Evolutionary conservation across 805 yeast genomes (phyloP), one percentile per base, ranked within the genome.

Genomic region (Teunomyces aglyptinius): DNA sequence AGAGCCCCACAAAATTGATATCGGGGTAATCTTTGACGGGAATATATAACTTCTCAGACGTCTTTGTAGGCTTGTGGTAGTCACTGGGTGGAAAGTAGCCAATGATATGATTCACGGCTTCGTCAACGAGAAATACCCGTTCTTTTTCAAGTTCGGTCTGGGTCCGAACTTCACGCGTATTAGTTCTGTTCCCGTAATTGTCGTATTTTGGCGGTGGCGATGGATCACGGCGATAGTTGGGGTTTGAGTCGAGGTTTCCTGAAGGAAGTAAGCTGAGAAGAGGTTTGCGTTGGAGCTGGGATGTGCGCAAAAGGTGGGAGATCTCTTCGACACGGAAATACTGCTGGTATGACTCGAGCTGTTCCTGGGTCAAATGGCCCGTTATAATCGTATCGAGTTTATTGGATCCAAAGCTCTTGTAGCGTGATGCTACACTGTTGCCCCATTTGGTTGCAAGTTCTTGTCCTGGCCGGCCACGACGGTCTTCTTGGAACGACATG

Each of bases 161-260:
- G 49, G 81, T 80, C 43, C 96, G 70, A 38, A 70, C 77, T 43
- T 87, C 96, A 46, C 95, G 70, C 0, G 98, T 90, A 61, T 94
- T 94, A 7, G 81, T 82, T 58, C 98, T 82, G 60, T 82, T 84
- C 38, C 99, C 99, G 18, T 71, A 66, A 26, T 75, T 64, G 66
- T 94, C 98, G 65, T 94, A 94, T 47, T 79, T 80, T 1, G 99
- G 99, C 1, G 97, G 90, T 0, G 98, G 98, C 1, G 96, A 88
- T 0, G 91, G 89, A 1, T 95, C 88, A 49, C 81, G 54, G 43
- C 60, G 55, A 53, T 68, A 73, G 44, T 67, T 69, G 0, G 79
- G 75, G 42, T 57, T 54, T 4, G 44, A 34, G 4, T 47, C 49
- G 18, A 47, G 46, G 13, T 58, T 51, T 5, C 63, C 62, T 7